Percentiles rank a stretch among this genome's conserved stretches.
Conservation (phyloP, 768 basidiomycete species). For the Roridomyces roridus region DNA sequence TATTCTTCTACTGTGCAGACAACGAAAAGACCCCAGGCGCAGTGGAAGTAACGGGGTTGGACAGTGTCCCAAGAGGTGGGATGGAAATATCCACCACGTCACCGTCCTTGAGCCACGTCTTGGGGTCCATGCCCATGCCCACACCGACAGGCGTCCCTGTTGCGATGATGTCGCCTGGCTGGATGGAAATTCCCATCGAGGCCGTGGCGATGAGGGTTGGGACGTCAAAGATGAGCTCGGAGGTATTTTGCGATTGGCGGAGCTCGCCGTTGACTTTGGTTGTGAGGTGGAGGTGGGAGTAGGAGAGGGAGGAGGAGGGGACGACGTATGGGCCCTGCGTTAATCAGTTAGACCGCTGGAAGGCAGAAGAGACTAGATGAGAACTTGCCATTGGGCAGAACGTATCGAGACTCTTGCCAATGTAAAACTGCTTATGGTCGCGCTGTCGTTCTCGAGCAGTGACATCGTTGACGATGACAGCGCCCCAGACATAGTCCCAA, state of each 20-base stretch:
- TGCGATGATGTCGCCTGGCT: conserved; percentile 26
- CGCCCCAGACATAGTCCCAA: conserved; percentile 26
- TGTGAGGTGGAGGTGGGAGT: conserved; percentile 20
- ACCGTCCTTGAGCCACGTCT: conserved; percentile 25
- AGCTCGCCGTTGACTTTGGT: conserved; percentile 24
- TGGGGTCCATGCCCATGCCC: conserved; percentile 23
- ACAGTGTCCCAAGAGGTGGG: conserved; percentile 20
- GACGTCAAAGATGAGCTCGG: conserved; percentile 27
- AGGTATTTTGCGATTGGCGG: conserved; percentile 28
- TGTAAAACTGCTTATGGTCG: conserved; percentile 28
- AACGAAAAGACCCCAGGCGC: conserved; percentile 8
- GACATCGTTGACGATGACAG: conserved; percentile 26
- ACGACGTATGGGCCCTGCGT: conserved; percentile 25
- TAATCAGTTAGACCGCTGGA: neutral
- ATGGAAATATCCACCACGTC: conserved; percentile 26
- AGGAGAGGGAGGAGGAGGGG: conserved; percentile 23
- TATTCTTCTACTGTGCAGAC: neutral
- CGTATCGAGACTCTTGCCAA: conserved; percentile 28
- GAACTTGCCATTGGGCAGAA: conserved; percentile 26
- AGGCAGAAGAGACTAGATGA: neutral
- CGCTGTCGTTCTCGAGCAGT: conserved; percentile 25
- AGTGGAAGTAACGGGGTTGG: conserved; percentile 22
- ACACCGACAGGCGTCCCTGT: conserved; percentile 26
- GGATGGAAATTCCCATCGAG: conserved; percentile 25
- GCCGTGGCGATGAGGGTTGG: conserved; percentile 25